Conservation (phyloP, 768 basidiomycete species). For the Phylloporus rhodoxanthus region DNA sequence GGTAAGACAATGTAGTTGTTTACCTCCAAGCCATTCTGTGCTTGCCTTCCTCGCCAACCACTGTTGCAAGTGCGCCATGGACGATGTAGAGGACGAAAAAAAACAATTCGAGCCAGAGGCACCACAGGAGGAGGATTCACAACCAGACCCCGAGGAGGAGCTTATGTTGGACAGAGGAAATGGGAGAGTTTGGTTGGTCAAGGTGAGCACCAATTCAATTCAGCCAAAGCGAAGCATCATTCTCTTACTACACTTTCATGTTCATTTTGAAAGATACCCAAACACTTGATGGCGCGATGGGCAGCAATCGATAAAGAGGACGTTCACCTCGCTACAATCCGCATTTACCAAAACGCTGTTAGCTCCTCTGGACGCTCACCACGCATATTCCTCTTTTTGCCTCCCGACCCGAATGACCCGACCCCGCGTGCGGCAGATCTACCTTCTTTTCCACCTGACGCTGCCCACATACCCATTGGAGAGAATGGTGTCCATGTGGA, state of each 20-base stretch:
- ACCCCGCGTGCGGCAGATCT: slow-evolving; percentile 20
- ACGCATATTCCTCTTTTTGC: slow-evolving; percentile 62
- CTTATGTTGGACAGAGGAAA: slow-evolving; percentile 73
- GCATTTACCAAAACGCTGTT: slow-evolving; percentile 59
- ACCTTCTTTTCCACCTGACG: slow-evolving; percentile 26
- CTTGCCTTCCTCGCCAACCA: not conserved
- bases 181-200: slow-evolving; percentile 80
- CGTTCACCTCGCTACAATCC: slow-evolving; percentile 76
- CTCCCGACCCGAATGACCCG: slow-evolving; percentile 48
- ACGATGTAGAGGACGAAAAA: slow-evolving; percentile 57
- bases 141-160: slow-evolving; percentile 76
- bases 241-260: slow-evolving; percentile 6
- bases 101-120: slow-evolving; percentile 61
- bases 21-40: not conserved
- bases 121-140: slow-evolving; percentile 50
- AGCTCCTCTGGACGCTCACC: slow-evolving; percentile 43
- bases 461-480: slow-evolving; percentile 27
- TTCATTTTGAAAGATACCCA: slow-evolving; percentile 58
- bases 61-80: slow-evolving; percentile 21
- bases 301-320: slow-evolving; percentile 66
- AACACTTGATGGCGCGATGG: slow-evolving; percentile 85
- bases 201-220: slow-evolving; percentile 44
- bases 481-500: slow-evolving; percentile 38
- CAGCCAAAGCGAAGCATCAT: not conserved
- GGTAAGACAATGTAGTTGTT: not conserved